phyloP scores from a whole-genome alignment of 352 stramenopile genomes.

The Aphanomyces astaci region DNA sequence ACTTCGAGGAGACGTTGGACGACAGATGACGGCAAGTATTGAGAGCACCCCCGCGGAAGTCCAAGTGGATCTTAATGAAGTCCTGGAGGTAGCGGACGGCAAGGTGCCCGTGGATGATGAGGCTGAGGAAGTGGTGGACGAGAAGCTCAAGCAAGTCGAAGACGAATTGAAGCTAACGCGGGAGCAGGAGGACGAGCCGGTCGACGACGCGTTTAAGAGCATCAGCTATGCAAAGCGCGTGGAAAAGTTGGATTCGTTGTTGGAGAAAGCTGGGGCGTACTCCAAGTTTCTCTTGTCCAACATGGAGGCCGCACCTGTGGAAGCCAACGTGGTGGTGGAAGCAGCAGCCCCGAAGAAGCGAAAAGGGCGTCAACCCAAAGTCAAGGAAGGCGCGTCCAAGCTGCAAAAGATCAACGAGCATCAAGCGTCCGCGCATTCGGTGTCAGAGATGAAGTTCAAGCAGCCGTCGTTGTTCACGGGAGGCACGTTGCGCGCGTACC shows the following conservation, averaged over 20 bases:
- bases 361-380: constrained; percentile 31
- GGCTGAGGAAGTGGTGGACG: not conserved
- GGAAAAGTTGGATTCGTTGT: constrained; percentile 71
- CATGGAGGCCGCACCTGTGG: constrained; percentile 47
- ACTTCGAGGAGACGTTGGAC: not conserved
- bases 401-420: constrained; percentile 22
- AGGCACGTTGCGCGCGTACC: constrained; percentile 88
- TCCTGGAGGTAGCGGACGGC: not conserved
- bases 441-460: constrained; percentile 38
- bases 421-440: not conserved
- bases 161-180: constrained; percentile 15
- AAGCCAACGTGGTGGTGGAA: constrained; percentile 23
- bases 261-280: constrained; percentile 84
- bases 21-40: not conserved
- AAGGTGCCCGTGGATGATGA: not conserved
- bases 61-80: not conserved
- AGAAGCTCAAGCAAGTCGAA: constrained; percentile 14
- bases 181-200: not conserved
- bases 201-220: not conserved
- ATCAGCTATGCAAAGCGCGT: constrained; percentile 20
- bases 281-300: constrained; percentile 83
- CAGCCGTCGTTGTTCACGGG: constrained; percentile 74
- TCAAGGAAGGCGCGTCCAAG: constrained; percentile 15
- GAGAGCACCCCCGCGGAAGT: not conserved
- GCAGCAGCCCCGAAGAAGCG: constrained; percentile 44